phyloP scores from a whole-genome alignment of 441 rosid species.

The Sinapis alba region DNA sequence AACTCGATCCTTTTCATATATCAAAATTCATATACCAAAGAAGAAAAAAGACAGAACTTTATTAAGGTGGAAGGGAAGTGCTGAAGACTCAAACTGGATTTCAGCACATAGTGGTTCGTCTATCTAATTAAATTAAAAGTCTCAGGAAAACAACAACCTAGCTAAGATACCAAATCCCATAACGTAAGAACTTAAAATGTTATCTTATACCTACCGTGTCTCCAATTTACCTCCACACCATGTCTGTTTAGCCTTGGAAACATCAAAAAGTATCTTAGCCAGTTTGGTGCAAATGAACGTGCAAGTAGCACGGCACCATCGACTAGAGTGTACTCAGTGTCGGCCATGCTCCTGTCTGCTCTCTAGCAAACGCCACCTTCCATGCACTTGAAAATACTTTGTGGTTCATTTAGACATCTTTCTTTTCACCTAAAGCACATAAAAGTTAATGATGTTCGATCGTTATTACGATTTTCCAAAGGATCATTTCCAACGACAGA shows the following conservation, averaged over 20 bases:
- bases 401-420: no score
- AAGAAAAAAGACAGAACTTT: background rate
- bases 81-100: background rate
- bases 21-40: background rate
- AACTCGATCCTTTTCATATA: no score
- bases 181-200: background rate
- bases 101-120: background rate
- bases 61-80: background rate
- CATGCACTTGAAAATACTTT: no score
- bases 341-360: background rate
- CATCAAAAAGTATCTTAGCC: background rate
- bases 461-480: background rate
- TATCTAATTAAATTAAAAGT: background rate
- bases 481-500: no score
- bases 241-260: background rate
- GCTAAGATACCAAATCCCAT: background rate
- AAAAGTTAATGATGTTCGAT: no score
- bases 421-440: no score
- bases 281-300: no score
- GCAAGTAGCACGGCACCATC: no score
- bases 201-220: background rate
- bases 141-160: background rate
- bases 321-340: background rate
- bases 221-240: background rate
- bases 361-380: background rate